These are phyloP conservation scores for Cocos nucifera DNA, from an alignment of 176 grass and related monocot species.

Conservation along the genomic window DNA sequence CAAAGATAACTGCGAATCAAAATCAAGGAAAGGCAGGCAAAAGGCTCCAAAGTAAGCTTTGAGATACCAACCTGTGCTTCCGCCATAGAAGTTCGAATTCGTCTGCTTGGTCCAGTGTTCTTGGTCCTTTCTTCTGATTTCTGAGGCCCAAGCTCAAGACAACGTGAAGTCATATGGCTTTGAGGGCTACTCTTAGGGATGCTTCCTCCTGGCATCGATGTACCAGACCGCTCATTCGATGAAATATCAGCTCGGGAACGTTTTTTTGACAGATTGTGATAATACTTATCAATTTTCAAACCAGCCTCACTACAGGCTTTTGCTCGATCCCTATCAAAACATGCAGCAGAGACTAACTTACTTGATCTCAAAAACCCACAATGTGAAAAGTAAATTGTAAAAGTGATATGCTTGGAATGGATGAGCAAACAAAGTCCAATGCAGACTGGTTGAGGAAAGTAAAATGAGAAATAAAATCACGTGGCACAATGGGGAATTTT, in stretches of 20 bases:
- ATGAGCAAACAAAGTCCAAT: too few species aligned
- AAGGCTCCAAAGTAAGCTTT: slow-evolving; percentile 11
- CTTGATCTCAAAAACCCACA: too few species aligned
- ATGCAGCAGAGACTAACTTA: too few species aligned
- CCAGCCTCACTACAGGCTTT: slow-evolving; percentile 42
- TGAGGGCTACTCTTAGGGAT: slow-evolving; percentile 34
- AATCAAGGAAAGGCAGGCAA: slow-evolving; percentile 11
- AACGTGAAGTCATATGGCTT: slow-evolving; percentile 46
- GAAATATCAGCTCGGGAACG: slow-evolving; percentile 54
- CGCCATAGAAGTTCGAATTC: slow-evolving; percentile 46
- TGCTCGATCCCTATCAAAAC: slow-evolving; percentile 38
- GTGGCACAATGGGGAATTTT: too few species aligned
- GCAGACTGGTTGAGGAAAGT: too few species aligned
- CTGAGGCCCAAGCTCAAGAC: slow-evolving; percentile 44
- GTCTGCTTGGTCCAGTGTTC: slow-evolving; percentile 48
- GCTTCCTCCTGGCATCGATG: slow-evolving; percentile 34
- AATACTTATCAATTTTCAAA: slow-evolving; percentile 44
- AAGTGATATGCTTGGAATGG: too few species aligned
- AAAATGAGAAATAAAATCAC: too few species aligned
- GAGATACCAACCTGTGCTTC: slow-evolving; percentile 36
- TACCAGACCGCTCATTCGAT: slow-evolving; percentile 39
- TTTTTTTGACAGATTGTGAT: slow-evolving; percentile 41
- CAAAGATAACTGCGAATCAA: slow-evolving; percentile 7
- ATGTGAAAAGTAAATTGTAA: too few species aligned
- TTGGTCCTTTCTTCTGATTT: slow-evolving; percentile 68